Evolutionary conservation across 352 stramenopile species (phyloP).

Genomic region (Phytophthora melonis): DNA sequence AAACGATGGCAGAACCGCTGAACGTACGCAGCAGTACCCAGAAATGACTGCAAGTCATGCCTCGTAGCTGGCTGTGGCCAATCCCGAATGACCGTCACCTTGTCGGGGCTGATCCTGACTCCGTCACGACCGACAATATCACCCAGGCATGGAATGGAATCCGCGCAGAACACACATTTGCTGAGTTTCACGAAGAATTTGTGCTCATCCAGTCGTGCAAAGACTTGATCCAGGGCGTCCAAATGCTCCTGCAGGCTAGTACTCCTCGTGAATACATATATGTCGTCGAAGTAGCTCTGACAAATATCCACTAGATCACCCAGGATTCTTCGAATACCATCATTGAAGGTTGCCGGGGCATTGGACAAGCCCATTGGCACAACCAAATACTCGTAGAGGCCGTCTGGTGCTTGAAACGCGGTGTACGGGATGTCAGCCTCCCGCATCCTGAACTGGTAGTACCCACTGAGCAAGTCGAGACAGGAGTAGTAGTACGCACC

Average conservation of each 20-base stretch:
- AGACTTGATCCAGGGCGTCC: slow-evolving; percentile 9
- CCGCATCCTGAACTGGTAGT: slow-evolving; percentile 37
- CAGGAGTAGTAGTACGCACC: slow-evolving; percentile 21
- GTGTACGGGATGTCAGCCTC: slow-evolving; percentile 31
- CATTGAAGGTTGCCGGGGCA: slow-evolving; percentile 14
- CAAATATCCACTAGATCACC: slow-evolving; percentile 4
- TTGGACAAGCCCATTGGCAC: slow-evolving; percentile 33
- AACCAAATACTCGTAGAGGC: slow-evolving; percentile 33
- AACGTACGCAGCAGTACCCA: slow-evolving; percentile 7
- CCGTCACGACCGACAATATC: slow-evolving; percentile 13
- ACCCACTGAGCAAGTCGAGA: slow-evolving; percentile 30
- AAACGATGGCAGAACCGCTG: no score
- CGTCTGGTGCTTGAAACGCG: slow-evolving; percentile 25
- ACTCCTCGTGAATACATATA: slow-evolving; percentile 14
- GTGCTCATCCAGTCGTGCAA: slow-evolving; percentile 5
- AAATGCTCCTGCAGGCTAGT: slow-evolving; percentile 4
- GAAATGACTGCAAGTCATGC: not conserved
- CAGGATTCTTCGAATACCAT: slow-evolving; percentile 7
- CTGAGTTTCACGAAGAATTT: slow-evolving; percentile 13
- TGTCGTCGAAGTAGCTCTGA: slow-evolving; percentile 19
- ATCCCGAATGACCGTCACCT: slow-evolving; percentile 1
- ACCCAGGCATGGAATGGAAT: slow-evolving; percentile 1
- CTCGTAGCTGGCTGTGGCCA: not conserved
- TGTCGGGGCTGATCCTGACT: not conserved
- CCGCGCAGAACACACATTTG: slow-evolving; percentile 15